Percentiles rank a stretch among this genome's conserved stretches.
Conservation (phyloP, 2,329 filamentous ascomycete genomes). For the Gliomastix tumulicola region DNA sequence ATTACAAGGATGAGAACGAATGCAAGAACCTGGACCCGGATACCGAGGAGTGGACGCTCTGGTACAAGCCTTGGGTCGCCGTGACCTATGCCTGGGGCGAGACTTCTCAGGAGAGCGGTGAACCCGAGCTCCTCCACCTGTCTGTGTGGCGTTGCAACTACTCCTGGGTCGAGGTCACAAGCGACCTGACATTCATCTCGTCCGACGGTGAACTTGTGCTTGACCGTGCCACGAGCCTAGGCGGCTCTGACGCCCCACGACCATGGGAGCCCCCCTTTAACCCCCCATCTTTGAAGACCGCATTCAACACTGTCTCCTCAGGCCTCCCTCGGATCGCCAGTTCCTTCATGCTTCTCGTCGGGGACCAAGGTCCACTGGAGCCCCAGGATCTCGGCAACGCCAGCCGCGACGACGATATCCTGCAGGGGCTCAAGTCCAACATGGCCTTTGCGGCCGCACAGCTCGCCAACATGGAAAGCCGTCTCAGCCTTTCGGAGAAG, state of each 20-base stretch:
- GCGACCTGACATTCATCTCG: background rate
- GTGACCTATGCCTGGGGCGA: background rate
- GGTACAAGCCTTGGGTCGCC: background rate
- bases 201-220: background rate
- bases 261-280: background rate
- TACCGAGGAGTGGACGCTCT: background rate
- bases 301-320: too few species aligned
- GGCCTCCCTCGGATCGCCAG: too few species aligned
- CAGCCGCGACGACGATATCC: background rate
- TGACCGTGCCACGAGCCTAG: background rate
- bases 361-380: too few species aligned
- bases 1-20: background rate
- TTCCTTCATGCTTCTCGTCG: too few species aligned
- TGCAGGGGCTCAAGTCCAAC: background rate
- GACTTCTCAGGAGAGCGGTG: too few species aligned
- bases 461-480: background rate
- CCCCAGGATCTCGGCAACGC: background rate
- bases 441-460: background rate
- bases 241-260: too few species aligned
- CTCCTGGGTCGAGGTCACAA: background rate
- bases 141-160: background rate
- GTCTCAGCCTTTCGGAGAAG: background rate
- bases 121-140: too few species aligned
- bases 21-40: background rate
- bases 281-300: background rate